Percentiles rank a stretch among this genome's conserved stretches.
Evolutionary conservation across 2,329 filamentous ascomycete genomes (phyloP).

Genomic region (Gaeumannomyces sp.): DNA sequence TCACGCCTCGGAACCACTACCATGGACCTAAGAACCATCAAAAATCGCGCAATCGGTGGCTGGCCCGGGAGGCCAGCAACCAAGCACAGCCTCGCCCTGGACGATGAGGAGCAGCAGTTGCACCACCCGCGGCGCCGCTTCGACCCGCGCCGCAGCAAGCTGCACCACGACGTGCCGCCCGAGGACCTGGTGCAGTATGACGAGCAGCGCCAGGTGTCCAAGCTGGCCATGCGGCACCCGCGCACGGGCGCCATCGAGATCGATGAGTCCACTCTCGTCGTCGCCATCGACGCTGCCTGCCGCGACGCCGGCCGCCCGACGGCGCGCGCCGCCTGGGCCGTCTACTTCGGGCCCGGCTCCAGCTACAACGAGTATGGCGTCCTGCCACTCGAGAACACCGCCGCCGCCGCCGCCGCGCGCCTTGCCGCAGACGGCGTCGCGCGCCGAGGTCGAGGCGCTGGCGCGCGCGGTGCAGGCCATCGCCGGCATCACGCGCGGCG

Average conservation of each 20-base stretch:
- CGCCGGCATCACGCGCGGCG: neutral
- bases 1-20: too few relatives aligned
- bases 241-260: slow-evolving; percentile 2
- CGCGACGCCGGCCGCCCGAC: neutral
- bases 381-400: neutral
- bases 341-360: slow-evolving; percentile 1
- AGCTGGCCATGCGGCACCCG: neutral
- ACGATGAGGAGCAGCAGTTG: too few relatives aligned
- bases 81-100: too few relatives aligned
- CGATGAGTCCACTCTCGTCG: neutral
- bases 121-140: neutral
- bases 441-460: slow-evolving; percentile 1
- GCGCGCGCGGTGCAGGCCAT: neutral
- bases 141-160: slow-evolving; percentile 1
- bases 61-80: too few relatives aligned
- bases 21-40: too few relatives aligned
- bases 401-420: too few relatives aligned
- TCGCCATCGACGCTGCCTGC: slow-evolving; percentile 1
- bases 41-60: too few relatives aligned
- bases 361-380: neutral
- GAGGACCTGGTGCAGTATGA: neutral
- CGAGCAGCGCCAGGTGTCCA: neutral
- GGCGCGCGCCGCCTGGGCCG: neutral
- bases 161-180: neutral
- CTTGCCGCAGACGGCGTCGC: neutral